A percentile compares a stretch with the other conserved stretches of the same genome.
Conservation (phyloP, 164 flowering plant species). For the Stephania yunnanensis region DNA sequence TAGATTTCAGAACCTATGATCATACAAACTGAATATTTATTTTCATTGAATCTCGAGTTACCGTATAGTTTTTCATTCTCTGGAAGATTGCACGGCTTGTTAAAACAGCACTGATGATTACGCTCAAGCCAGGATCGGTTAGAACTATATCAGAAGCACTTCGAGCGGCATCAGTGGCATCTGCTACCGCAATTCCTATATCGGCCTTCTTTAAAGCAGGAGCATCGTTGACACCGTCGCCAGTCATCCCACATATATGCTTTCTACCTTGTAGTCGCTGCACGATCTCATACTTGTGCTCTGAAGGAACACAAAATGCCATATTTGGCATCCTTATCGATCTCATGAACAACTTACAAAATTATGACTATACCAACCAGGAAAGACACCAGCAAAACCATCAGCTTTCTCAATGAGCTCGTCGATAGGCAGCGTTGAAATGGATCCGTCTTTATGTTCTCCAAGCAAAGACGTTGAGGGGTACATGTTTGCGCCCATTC, state of each 20-base stretch:
- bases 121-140: conserved; percentile 70
- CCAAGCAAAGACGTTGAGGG: conserved; percentile 57
- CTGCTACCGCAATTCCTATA: conserved; percentile 68
- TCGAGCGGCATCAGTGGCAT: conserved; percentile 66
- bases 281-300: conserved; percentile 64
- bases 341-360: not conserved
- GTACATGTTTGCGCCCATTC: conserved; percentile 73
- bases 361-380: conserved; percentile 29
- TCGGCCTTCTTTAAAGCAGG: conserved; percentile 65
- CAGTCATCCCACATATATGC: conserved; percentile 72
- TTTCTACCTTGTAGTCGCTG: conserved; percentile 48
- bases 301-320: conserved; percentile 22
- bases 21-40: too few relatives aligned
- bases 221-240: conserved; percentile 68
- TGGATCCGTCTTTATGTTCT: conserved; percentile 29
- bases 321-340: not conserved
- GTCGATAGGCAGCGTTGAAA: conserved; percentile 37
- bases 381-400: conserved; percentile 69
- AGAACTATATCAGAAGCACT: conserved; percentile 68
- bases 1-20: too few relatives aligned
- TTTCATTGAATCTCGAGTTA: too few relatives aligned
- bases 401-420: conserved; percentile 26
- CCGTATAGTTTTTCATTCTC: conserved; percentile 62
- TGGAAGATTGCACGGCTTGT: conserved; percentile 72
- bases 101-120: conserved; percentile 61